Base-by-base conservation (phyloP, 805 yeast genomes). In the Candida chilensis region DNA sequence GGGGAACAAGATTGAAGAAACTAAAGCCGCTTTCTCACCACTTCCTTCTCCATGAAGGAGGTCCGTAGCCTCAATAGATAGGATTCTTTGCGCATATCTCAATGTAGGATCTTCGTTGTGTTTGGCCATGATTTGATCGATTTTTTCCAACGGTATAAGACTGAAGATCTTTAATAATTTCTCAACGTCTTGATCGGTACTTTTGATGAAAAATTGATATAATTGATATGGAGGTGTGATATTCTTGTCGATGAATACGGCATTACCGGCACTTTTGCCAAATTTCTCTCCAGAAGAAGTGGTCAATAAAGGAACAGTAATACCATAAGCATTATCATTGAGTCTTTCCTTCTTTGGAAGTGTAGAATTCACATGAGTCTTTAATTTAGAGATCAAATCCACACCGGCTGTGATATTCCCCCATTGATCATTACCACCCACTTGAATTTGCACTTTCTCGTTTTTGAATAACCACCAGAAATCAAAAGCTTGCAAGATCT, bases 341-440 rank as follows among this genome's bases (percentile, higher is more conserved):
- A n/a, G n/a, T n/a, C n/a, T n/a, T n/a, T n/a, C n/a, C n/a, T n/a
- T 27, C 4, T 15, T 18, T 5, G 8, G 12, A 7, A 8, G 12
- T 4, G 27, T 17, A 9, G 21, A 11, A n/a, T n/a, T 37, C 18
- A 18, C 40, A 31, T 32, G 41, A 41, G 37, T 52, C 42, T 41
- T 52, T 17, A 83, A 49, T 37, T 95, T 60, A 1, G 79, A 64
- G 24, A 88, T 86, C 34, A 92, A 64, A 45, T 92, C 98, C 24
- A 84, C 71, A 0, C 98, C 98, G 1, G 97, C 96, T 2, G 94
- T 85, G 35, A 92, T 92, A 45, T 92, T 92, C 1, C 98, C 98
- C 87, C 96, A 92, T 54, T 92, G 98, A 50, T 92, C 98, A 48
- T 83, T 87, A 5, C 98, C 98, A 16, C 98, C 98, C 20, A 83